Evolutionary conservation across 78 protist species (phyloP).

Genomic region (Goniomonas avonlea): DNA sequence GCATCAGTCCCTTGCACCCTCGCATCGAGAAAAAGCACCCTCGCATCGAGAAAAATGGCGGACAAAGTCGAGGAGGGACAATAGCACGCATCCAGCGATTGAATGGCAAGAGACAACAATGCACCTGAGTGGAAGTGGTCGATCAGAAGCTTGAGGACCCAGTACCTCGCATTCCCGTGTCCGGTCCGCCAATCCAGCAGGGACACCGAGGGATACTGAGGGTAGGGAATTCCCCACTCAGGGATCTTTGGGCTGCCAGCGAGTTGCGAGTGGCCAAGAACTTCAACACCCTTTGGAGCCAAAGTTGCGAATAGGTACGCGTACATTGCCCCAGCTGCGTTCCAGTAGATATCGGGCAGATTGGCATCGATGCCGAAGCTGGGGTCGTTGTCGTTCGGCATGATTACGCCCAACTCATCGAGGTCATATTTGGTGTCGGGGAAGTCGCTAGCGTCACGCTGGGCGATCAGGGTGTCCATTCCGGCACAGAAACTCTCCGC

Average conservation of each 20-base stretch:
- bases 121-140: too few species aligned
- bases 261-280: background rate
- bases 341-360: background rate
- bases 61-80: too few species aligned
- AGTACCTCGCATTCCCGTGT: slow-evolving; percentile 12
- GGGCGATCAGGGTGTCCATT: background rate
- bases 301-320: background rate
- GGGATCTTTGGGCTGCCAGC: background rate
- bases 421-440: background rate
- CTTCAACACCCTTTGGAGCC: background rate
- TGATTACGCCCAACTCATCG: slow-evolving; percentile 13
- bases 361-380: background rate
- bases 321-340: slow-evolving; percentile 14
- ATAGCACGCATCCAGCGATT: too few species aligned
- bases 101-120: too few species aligned
- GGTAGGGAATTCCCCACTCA: slow-evolving; percentile 17
- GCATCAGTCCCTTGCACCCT: too few species aligned
- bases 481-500: background rate
- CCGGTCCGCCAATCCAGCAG: slow-evolving; percentile 2
- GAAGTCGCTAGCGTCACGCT: background rate
- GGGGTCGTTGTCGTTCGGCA: slow-evolving; percentile 10
- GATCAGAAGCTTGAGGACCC: background rate
- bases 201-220: slow-evolving; percentile 19
- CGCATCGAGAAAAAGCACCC: too few species aligned
- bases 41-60: too few species aligned